These are phyloP conservation scores for Annulohypoxylon nitens DNA, from an alignment of 495 filamentous ascomycete genomes.

Conservation along the genomic window DNA sequence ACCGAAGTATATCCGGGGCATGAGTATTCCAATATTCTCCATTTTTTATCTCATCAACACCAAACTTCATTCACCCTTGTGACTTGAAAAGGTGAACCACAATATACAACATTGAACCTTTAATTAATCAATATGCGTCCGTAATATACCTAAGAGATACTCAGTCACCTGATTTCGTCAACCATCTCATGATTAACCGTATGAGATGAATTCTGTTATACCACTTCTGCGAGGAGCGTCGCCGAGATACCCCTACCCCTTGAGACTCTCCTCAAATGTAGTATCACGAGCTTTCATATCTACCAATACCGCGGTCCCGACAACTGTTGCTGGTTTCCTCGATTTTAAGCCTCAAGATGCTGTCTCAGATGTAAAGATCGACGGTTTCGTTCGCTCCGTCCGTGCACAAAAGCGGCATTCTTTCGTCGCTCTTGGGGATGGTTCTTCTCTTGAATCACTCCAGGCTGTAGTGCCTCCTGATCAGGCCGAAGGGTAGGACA, in stretches of 20 bases:
- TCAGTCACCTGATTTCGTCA: background rate
- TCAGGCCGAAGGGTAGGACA: constrained; percentile 80
- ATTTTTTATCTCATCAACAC: constrained; percentile 17
- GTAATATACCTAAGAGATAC: constrained; percentile 22
- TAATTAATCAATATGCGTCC: constrained; percentile 22
- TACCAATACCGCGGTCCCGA: constrained; percentile 45
- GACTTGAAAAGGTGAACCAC: constrained; percentile 15
- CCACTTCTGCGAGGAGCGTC: constrained; percentile 43
- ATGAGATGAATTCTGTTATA: constrained; percentile 38
- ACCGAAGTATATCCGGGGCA: constrained; percentile 30
- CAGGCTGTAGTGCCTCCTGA: constrained; percentile 85
- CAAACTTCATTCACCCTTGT: constrained; percentile 10
- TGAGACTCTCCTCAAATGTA: constrained; percentile 26
- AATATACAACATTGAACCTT: constrained; percentile 12
- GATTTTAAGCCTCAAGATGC: constrained; percentile 48
- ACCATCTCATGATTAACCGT: constrained; percentile 19
- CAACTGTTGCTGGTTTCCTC: constrained; percentile 42
- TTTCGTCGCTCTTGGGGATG: constrained; percentile 90
- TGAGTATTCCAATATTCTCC: constrained; percentile 6
- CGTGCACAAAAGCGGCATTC: constrained; percentile 85
- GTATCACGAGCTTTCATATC: constrained; percentile 42
- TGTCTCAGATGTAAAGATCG: constrained; percentile 63
- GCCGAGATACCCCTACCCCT: constrained; percentile 32
- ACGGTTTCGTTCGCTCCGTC: constrained; percentile 86
- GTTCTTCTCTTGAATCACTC: constrained; percentile 80